Evolutionary conservation across 2,329 filamentous ascomycete genomes (phyloP), one percentile per base, ranked within the genome.

Genomic region (Colletotrichum gloeosporioides): DNA sequence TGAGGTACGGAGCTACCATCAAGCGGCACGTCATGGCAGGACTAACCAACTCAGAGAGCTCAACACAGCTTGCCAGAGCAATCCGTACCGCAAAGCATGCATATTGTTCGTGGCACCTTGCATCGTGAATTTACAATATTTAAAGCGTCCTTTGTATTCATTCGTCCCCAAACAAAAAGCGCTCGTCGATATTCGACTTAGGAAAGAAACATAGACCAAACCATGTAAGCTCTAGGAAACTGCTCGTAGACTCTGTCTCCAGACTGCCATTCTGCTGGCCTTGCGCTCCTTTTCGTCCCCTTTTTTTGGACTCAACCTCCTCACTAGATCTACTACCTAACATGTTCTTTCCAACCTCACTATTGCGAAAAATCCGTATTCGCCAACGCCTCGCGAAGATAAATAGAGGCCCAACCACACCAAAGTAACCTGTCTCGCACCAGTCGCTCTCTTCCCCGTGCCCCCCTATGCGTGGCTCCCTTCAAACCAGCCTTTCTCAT

Each of bases 151-250:
- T 64, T 29, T 34, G 31, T 65, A 69, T 62, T 34, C 31, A 65
- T 25, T 18, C 32, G 36, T 59, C 63, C 10, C 49, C 64, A 59
- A 55, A 49, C 32, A 29, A 62, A 27, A 32, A 34, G 29, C n/a
- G 44, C 44, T 64, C 34, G 69, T 57, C 68, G 27, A 49, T 76
- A 70, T 36, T 63, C 36, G 36, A 49, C 29, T 64, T 34, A 57
- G 34, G 73, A 62, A 69, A 34, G 57, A 74, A 76, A 69, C 32
- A 76, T 49, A 69, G 32, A 74, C 59, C 65, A 74, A 76, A 69
- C 74, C 74, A 65, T 74, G 65, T 69, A 76, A 76, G 74, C 64
- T 76, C 71, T 76, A 76, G 74, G 74, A 76, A 76, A 76, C 74
- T 73, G 71, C 65, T 69, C 71, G 49, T 57, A 65, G 71, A 76